Percentiles rank a stretch among this genome's conserved stretches.
These are phyloP conservation scores for Candida dendrica DNA, from an alignment of 805 yeast genomes.

Conservation along the genomic window DNA sequence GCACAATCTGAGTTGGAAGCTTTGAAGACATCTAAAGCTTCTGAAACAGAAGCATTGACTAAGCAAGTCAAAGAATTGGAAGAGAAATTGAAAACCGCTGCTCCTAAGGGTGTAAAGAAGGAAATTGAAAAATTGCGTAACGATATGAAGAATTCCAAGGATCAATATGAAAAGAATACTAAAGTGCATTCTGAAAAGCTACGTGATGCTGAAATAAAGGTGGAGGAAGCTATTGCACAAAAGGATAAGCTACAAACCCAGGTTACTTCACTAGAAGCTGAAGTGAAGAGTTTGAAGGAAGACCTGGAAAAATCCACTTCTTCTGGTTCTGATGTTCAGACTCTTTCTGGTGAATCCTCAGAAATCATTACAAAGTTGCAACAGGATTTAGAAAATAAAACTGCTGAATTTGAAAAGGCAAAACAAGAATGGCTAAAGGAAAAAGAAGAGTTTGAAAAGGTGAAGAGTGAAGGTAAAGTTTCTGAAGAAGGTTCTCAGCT, in stretches of 20 bases:
- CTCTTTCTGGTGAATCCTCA: constrained; percentile 7
- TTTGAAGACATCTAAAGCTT: background rate
- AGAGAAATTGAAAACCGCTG: constrained; percentile 13
- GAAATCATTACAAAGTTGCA: constrained; percentile 5
- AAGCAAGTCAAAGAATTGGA: constrained; percentile 13
- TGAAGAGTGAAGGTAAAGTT: constrained; percentile 10
- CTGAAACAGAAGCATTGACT: background rate
- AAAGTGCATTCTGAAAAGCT: constrained; percentile 19
- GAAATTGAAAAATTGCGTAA: constrained; percentile 18
- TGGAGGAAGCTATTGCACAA: constrained; percentile 23
- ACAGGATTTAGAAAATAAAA: constrained; percentile 2
- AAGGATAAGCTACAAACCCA: constrained; percentile 27
- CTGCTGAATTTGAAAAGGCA: constrained; percentile 4
- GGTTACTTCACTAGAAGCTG: constrained; percentile 8
- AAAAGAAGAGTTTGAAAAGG: constrained; percentile 15
- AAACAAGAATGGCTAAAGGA: constrained; percentile 15
- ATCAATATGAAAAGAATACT: constrained; percentile 1
- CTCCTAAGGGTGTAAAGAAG: constrained; percentile 20
- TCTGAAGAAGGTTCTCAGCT: constrained; percentile 5
- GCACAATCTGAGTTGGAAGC: constrained; percentile 9
- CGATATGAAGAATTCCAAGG: constrained; percentile 1
- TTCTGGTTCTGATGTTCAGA: constrained; percentile 1
- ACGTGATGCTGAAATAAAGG: constrained; percentile 29
- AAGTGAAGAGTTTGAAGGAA: constrained; percentile 7
- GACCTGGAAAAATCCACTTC: constrained; percentile 1